Conservation (phyloP, 345 rosid genomes). For the Rhodamnia argentea region DNA sequence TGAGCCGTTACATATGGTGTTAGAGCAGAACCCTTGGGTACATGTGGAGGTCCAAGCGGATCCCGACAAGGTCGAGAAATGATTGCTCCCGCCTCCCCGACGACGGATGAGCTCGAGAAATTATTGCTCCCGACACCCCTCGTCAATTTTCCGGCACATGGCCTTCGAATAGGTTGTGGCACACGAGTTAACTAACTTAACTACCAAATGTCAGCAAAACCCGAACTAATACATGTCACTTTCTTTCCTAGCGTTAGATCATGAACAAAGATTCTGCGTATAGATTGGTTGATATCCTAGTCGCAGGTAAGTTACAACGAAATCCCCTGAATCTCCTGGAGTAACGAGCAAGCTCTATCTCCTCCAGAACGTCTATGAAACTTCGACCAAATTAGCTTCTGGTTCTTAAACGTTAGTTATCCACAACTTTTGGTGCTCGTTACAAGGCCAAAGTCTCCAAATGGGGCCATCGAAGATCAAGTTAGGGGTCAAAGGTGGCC, state of each 20-base stretch:
- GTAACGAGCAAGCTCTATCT: neutral
- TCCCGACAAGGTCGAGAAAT: neutral
- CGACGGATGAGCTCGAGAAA: neutral
- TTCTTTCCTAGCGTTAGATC: neutral
- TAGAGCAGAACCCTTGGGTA: neutral
- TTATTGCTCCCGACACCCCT: neutral
- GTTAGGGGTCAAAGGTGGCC: neutral
- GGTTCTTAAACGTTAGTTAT: neutral
- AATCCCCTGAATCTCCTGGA: neutral
- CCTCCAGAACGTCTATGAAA: neutral
- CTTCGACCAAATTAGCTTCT: neutral
- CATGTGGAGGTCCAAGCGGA: neutral
- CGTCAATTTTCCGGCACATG: rapidly evolving
- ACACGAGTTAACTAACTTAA: neutral
- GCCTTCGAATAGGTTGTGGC: neutral
- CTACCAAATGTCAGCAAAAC: neutral
- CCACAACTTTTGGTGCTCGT: neutral
- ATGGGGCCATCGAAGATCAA: neutral
- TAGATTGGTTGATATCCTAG: neutral
- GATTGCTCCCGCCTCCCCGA: neutral
- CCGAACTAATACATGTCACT: neutral
- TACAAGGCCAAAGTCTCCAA: neutral
- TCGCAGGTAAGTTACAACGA: neutral
- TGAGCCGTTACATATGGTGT: neutral
- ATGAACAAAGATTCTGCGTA: neutral